Base-by-base conservation (phyloP, 352 stramenopile genomes). In the Phytopythium sindhum region DNA sequence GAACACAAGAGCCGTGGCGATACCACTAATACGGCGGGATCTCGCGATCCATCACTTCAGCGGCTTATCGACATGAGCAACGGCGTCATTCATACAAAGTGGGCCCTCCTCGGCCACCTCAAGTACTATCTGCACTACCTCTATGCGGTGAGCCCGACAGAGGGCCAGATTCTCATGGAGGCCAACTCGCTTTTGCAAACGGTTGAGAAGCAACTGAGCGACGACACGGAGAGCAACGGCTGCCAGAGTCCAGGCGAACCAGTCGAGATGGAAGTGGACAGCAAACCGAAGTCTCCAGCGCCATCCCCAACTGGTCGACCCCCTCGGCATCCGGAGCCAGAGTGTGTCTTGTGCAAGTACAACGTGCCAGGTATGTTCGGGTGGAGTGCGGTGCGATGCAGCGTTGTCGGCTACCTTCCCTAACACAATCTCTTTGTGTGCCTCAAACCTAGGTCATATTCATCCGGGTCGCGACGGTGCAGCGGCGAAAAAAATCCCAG, bases 311-410 rank as follows among this genome's bases (percentile, higher is more conserved):
- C 42, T 48, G 24, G 33, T 53, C 59, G 61, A 65, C n/a, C 17
- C 63, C 31, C 14, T 17, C 17, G 10, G 9, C 50, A 56, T 41
- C 24, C 66, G 17, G 42, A 66, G 26, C 57, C 60, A 31, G 63
- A 77, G 2, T 94, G 86, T 53, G 77, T 94, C 5, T 48, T 94
- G 45, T 94, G 86, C 73, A 90, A 92, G 60, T 94, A 78, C 70
- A 89, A 90, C 28, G 86, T 94, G 11, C 63, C 83, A 57, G 85
- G 84, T 85, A 69, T 53, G 61, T 42, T 11, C 5, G 24, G 3
- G 29, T 5, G 51, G 17, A 50, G 21, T 55, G 10, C 37, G 26
- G 15, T 39, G 23, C 35, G 8, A 21, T 45, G 39, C 39, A 3
- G 2, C 39, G 39, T 19, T 14, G 15, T 23, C 39, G 7, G 50